Conservation (phyloP, 2,329 filamentous ascomycete species). For the Aspergillus texensis region DNA sequence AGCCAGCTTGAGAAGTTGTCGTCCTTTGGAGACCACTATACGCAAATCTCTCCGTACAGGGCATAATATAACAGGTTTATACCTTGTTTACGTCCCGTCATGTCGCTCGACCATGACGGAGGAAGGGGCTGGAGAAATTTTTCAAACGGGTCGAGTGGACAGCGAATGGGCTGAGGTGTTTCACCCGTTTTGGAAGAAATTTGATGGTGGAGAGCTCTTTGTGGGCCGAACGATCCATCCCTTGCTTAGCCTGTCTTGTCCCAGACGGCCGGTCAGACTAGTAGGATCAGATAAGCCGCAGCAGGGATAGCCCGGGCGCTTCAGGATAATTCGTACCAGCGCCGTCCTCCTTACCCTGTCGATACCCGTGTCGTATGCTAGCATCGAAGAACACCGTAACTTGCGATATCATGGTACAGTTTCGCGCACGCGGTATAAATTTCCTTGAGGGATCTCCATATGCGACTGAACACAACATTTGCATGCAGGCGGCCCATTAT, state of each 20-base stretch:
- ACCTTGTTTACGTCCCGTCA: not conserved
- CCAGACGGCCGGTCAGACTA: slow-evolving; percentile 1
- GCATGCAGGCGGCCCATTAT: not conserved
- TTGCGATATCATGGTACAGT: not conserved
- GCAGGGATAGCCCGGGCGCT: not conserved
- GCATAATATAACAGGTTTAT: not conserved
- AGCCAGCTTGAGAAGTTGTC: not conserved
- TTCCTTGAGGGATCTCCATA: not conserved
- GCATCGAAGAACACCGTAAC: not conserved
- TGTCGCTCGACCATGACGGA: not conserved
- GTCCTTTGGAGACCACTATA: not conserved
- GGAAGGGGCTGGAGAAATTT: not conserved
- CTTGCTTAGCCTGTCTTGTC: slow-evolving; percentile 1
- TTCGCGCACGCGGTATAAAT: not conserved
- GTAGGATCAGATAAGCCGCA: slow-evolving; percentile 7
- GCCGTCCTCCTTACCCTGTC: not conserved
- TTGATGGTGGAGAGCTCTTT: slow-evolving; percentile 5
- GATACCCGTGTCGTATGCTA: not conserved
- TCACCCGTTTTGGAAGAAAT: not conserved
- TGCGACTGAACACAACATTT: not conserved
- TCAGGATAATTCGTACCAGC: not conserved
- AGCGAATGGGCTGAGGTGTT: not conserved
- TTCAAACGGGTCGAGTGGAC: not conserved
- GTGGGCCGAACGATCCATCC: slow-evolving; percentile 1
- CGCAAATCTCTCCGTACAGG: not conserved